phyloP scores from a whole-genome alignment of 2,329 filamentous ascomycete genomes.

The Chrysoporthe cubensis region DNA sequence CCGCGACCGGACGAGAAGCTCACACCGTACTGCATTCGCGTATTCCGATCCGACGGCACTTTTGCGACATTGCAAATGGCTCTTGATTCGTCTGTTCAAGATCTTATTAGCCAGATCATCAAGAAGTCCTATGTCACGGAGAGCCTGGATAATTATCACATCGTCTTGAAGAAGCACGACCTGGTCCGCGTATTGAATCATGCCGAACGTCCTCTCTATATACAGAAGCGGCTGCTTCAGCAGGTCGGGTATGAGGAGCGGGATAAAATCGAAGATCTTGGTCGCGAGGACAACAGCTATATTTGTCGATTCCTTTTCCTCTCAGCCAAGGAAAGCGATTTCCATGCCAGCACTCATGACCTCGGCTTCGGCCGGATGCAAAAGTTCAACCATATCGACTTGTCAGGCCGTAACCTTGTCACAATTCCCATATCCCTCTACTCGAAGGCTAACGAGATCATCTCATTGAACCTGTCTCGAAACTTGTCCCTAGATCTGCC shows the following conservation, averaged over 20 bases:
- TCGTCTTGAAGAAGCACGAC: conserved; percentile 92
- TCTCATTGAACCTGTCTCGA: conserved; percentile 89
- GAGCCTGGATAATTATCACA: conserved; percentile 90
- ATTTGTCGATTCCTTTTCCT: conserved; percentile 95
- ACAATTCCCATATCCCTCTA: conserved; percentile 96
- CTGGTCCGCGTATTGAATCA: conserved; percentile 79
- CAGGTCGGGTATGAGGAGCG: conserved; percentile 88
- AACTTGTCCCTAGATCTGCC: conserved; percentile 93
- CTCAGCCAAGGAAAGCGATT: conserved; percentile 84
- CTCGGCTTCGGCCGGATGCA: conserved; percentile 79
- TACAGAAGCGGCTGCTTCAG: conserved; percentile 89
- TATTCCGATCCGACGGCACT: conserved; percentile 91
- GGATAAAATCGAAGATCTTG: conserved; percentile 89
- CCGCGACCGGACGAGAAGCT: conserved; percentile 74
- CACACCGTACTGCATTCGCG: conserved; percentile 85
- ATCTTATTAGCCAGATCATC: conserved; percentile 86
- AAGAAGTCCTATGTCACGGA: conserved; percentile 95
- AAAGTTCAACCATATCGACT: conserved; percentile 92
- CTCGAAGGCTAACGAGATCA: conserved; percentile 88
- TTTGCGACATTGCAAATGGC: conserved; percentile 90
- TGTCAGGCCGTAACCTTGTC: conserved; percentile 86
- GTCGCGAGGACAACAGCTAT: conserved; percentile 96
- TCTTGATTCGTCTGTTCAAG: conserved; percentile 81
- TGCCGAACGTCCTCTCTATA: conserved; percentile 80
- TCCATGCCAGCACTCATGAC: conserved; percentile 74